Evolutionary conservation across 2,329 filamentous ascomycete species (phyloP).

Genomic region (Byssothecium circinans): DNA sequence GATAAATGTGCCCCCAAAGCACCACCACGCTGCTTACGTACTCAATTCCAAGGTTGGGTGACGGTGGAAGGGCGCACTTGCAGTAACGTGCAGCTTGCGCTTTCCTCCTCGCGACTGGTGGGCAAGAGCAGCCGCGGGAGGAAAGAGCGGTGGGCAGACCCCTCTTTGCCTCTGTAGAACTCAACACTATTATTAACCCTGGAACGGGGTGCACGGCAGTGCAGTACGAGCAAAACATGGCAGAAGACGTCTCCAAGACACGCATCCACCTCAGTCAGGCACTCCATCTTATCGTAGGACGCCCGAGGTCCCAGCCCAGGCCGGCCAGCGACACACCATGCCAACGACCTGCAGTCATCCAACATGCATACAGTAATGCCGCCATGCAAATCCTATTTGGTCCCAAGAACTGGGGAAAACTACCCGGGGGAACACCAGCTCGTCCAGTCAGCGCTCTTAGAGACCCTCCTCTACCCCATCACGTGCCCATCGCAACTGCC

Average conservation of each 20-base stretch:
- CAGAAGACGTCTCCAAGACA: too few species aligned
- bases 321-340: too few species aligned
- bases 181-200: not conserved
- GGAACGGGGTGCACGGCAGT: too few species aligned
- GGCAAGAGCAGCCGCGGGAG: not conserved
- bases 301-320: too few species aligned
- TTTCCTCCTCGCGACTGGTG: not conserved
- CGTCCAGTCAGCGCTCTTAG: slow-evolving; percentile 11
- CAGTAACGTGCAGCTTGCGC: not conserved
- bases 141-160: slow-evolving; percentile 1
- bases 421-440: slow-evolving; percentile 7
- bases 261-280: too few species aligned
- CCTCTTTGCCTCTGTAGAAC: not conserved
- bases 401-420: slow-evolving; percentile 21
- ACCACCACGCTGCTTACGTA: too few species aligned
- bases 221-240: too few species aligned
- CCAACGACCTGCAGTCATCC: too few species aligned
- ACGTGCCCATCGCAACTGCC: slow-evolving; percentile 8
- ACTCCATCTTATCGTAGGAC: too few species aligned
- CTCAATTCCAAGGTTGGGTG: not conserved
- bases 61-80: not conserved
- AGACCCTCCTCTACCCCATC: slow-evolving; percentile 9
- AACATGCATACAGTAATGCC: too few species aligned
- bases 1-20: too few species aligned
- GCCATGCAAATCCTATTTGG: slow-evolving; percentile 24